Evolutionary conservation across 495 filamentous ascomycete genomes (phyloP), one percentile per base, ranked within the genome.

Genomic region (Daldinia concentrica): DNA sequence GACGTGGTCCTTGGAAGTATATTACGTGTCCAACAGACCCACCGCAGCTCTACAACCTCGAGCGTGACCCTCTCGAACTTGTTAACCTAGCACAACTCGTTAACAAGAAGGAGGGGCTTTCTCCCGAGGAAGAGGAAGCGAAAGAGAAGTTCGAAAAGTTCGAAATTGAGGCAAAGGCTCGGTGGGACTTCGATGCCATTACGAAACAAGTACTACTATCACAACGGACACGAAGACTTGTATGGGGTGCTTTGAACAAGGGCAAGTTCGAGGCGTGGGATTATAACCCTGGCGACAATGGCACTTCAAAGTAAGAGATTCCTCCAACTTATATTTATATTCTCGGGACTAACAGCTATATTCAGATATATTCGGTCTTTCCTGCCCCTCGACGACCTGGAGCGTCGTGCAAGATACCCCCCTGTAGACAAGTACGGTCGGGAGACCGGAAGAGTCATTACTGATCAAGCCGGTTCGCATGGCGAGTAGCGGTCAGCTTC

Each of bases 1-100:
- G 88, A 32, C 89, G 91, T 50, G 93, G 92, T 11, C 81, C 81
- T 50, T 95, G 90, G 90, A 97, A 97, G 81, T 95, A 91, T 67
- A 85, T 92, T 66, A 91, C 89, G 67, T 96, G 92, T 62, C 87
- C 91, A 6, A 89, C 90, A 15, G 93, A 97, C 76, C 89, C 90
- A 4, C 86, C 90, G 9, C 90, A 93, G 83, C 86, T 97, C 15
- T 97, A 86, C 81, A 87, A 97, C 76, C 81, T 96, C 11, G 82
- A 82, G 39, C 75, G 78, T 17, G 93, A 97, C 74, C 93, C 93
- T 1, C 78, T 89, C 5, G 93, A 97, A 78, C 80, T 90, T 22
- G 79, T 82, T 54, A 94, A 96, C 77, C 82, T 95, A 50, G 91
- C 87, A 15, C 72, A 78, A 60, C 66, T 76, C n/a, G 78, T 79